These are phyloP conservation scores for Colletotrichum trifolii DNA, from an alignment of 2,329 filamentous ascomycete genomes.

Conservation along the genomic window DNA sequence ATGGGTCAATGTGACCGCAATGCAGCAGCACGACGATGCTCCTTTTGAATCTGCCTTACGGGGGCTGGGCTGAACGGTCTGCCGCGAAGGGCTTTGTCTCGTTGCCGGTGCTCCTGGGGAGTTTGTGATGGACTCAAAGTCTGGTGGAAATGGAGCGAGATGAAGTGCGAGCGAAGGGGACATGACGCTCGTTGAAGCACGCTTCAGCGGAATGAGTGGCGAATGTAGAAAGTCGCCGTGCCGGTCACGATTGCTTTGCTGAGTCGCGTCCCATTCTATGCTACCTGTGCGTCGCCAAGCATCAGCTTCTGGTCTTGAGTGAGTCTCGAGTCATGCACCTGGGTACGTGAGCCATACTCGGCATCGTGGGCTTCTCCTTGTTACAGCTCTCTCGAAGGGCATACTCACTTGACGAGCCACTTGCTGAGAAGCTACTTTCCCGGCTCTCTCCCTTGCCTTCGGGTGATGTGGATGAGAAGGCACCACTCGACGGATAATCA, in stretches of 20 bases:
- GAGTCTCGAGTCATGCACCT: too few relatives aligned
- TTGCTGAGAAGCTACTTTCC: conserved; percentile 9
- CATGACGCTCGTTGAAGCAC: not conserved
- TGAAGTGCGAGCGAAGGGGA: not conserved
- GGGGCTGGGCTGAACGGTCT: too few relatives aligned
- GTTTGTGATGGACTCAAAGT: not conserved
- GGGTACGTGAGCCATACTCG: too few relatives aligned
- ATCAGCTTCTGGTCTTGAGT: too few relatives aligned
- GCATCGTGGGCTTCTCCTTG: too few relatives aligned
- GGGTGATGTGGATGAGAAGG: not conserved
- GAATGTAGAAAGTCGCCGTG: not conserved
- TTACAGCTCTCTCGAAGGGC: too few relatives aligned
- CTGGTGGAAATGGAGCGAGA: too few relatives aligned
- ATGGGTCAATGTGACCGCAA: conserved; percentile 1
- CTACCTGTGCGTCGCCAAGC: not conserved
- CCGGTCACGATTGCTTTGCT: not conserved
- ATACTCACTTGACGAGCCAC: conserved; percentile 6
- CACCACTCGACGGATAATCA: not conserved
- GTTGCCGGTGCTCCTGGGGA: not conserved
- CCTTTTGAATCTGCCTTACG: too few relatives aligned
- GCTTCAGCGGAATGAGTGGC: not conserved
- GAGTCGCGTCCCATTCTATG: not conserved
- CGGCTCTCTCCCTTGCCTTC: not conserved
- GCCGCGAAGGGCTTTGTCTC: not conserved
- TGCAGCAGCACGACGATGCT: conserved; percentile 1